phyloP scores from a whole-genome alignment of 2,329 filamentous ascomycete species.

The Fusarium sp. region DNA sequence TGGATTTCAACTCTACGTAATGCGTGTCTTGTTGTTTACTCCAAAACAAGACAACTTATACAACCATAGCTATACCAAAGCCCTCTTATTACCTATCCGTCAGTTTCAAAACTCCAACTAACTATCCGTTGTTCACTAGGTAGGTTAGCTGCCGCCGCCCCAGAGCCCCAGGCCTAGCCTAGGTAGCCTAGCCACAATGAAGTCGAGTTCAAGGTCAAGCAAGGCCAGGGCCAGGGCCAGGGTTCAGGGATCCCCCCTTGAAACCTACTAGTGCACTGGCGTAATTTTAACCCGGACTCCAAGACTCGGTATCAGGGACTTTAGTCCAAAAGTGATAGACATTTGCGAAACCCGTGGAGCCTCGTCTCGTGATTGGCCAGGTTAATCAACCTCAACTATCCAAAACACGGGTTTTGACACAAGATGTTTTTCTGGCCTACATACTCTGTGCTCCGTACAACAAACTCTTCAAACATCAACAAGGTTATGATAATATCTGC shows the following conservation, averaged over 20 bases:
- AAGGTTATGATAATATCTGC: conserved; percentile 14
- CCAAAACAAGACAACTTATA: conserved; percentile 1
- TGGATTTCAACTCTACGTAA: background rate
- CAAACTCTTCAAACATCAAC: conserved; percentile 9
- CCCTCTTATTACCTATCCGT: conserved; percentile 12
- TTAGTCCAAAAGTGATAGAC: conserved; percentile 40
- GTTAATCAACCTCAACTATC: conserved; percentile 16
- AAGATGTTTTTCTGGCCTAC: conserved; percentile 20
- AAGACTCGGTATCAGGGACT: conserved; percentile 56
- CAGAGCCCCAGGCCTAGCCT: background rate
- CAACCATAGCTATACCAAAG: conserved; percentile 5
- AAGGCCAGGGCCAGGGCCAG: conserved; percentile 3
- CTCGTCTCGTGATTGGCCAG: conserved; percentile 28
- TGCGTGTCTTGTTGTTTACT: background rate
- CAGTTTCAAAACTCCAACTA: conserved; percentile 30
- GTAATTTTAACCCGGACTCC: conserved; percentile 56
- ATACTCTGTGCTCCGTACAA: conserved; percentile 4
- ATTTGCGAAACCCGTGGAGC: conserved; percentile 21
- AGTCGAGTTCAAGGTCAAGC: background rate
- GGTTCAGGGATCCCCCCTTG: conserved; percentile 57
- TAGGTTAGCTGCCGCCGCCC: conserved; percentile 41
- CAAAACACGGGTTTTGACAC: conserved; percentile 19
- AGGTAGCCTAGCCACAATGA: background rate
- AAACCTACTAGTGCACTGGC: conserved; percentile 64
- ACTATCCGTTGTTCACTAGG: conserved; percentile 35